Evolutionary conservation across 768 basidiomycete genomes (phyloP).

Genomic region (Hydnomerulius pinastri): DNA sequence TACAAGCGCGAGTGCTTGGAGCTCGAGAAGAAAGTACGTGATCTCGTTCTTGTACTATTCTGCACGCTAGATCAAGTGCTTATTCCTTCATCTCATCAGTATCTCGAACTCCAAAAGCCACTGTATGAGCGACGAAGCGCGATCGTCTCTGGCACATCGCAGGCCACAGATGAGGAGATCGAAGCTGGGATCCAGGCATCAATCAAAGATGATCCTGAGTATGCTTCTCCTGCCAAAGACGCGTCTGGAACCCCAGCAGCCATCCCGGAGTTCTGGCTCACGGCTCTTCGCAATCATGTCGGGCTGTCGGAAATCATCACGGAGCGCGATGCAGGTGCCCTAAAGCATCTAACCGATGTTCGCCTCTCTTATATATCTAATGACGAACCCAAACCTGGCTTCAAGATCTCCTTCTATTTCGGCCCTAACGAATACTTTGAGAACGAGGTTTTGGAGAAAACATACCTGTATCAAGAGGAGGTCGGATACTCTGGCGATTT

Average conservation of each 20-base stretch:
- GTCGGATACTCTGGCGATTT: conserved; percentile 97
- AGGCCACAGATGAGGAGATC: conserved; percentile 81
- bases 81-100: conserved; percentile 41
- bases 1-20: conserved; percentile 93
- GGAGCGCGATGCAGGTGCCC: conserved; percentile 85
- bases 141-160: conserved; percentile 77
- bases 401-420: conserved; percentile 87
- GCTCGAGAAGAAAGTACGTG: conserved; percentile 88
- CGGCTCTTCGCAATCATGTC: conserved; percentile 89
- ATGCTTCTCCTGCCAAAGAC: conserved; percentile 61
- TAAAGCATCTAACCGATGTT: conserved; percentile 82
- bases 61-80: conserved; percentile 15
- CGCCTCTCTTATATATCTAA: conserved; percentile 72
- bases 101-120: conserved; percentile 75
- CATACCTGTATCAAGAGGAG: conserved; percentile 90
- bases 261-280: conserved; percentile 98
- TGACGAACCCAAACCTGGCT: conserved; percentile 78
- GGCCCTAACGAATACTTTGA: conserved; percentile 84
- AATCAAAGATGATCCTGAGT: conserved; percentile 73
- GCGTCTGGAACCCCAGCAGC: conserved; percentile 39
- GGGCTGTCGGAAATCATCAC: conserved; percentile 88
- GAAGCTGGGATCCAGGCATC: conserved; percentile 74
- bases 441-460: conserved; percentile 84
- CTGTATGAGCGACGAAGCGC: conserved; percentile 83
- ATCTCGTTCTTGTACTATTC: conserved; percentile 8